phyloP scores from a whole-genome alignment of 768 basidiomycete species.

The Leccinellum rugosiceps region DNA sequence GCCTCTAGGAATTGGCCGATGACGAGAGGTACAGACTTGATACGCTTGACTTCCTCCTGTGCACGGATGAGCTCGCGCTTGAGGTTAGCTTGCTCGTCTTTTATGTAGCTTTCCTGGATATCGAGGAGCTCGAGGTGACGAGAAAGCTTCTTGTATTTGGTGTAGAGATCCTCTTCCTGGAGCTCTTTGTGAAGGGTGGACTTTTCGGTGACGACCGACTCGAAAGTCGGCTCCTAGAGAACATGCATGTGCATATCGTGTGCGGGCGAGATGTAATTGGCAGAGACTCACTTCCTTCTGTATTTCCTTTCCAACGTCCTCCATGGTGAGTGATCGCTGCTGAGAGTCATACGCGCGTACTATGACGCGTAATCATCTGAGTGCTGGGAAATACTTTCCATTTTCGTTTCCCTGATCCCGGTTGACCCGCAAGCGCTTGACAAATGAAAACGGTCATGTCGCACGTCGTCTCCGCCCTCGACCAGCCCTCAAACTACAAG shows the following conservation, averaged over 20 bases:
- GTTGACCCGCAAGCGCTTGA: neutral
- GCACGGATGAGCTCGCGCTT: slow-evolving; percentile 98
- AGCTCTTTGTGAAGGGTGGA: slow-evolving; percentile 81
- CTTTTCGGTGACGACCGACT: slow-evolving; percentile 86
- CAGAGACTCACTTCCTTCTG: slow-evolving; percentile 62
- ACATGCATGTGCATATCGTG: neutral
- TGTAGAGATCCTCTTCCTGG: slow-evolving; percentile 90
- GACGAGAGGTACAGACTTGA: slow-evolving; percentile 97
- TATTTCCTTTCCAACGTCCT: slow-evolving; percentile 85
- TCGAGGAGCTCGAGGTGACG: slow-evolving; percentile 95
- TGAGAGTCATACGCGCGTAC: slow-evolving; percentile 11
- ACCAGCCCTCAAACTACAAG: slow-evolving; percentile 96
- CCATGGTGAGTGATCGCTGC: slow-evolving; percentile 50
- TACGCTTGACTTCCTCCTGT: slow-evolving; percentile 99
- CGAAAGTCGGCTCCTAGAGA: slow-evolving; percentile 83
- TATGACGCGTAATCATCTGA: slow-evolving; percentile 29
- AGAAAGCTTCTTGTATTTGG: slow-evolving; percentile 95
- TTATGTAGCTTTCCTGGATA: slow-evolving; percentile 94
- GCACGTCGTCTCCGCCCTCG: slow-evolving; percentile 78
- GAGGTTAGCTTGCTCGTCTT: slow-evolving; percentile 96
- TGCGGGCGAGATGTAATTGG: neutral
- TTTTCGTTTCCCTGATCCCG: slow-evolving; percentile 9
- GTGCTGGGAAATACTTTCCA: slow-evolving; percentile 30
- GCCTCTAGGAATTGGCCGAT: slow-evolving; percentile 99
- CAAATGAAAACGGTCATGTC: slow-evolving; percentile 54